Evolutionary conservation across 495 filamentous ascomycete species (phyloP), one percentile per base, ranked within the genome.

Genomic region (Aspergillus affinis): DNA sequence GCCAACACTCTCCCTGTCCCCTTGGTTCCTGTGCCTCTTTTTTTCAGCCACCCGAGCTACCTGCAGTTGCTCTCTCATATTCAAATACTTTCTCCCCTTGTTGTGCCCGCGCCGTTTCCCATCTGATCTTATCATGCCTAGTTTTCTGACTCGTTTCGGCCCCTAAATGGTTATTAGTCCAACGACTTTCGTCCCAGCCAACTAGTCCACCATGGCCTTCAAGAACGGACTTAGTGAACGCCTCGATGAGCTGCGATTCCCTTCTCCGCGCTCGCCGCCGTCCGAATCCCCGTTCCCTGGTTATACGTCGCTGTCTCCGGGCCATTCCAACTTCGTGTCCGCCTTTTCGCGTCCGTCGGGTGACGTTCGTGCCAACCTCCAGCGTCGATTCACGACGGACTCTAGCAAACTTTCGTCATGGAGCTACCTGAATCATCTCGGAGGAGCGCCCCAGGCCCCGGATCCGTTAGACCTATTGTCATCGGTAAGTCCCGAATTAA

Each of bases 301-400:
- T 53, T 86, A 91, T 74, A 86, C 82, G 56, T 83, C 89, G 61
- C 84, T 90, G 51, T 84, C 85, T 56, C 85, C 87, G 65, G 85
- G 84, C 68, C 84, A 84, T 71, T 80, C 80, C 59, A 84, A 72
- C 58, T 75, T 82, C 56, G 77, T 84, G 62, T 77, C 84, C 52
- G 79, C 78, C 23, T 81, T 81, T 60, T 81, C 81, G 64, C 77
- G 77, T 51, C 81, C 79, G 12, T 68, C 73, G 41, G 83, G 81
- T 63, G 89, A 91, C 63, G 81, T 82, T 54, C 84, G 92, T 72
- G 81, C 82, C 47, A 87, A 86, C 62, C 78, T 96, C 63, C 90
- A 92, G 74, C 89, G 94, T 72, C 88, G 94, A 61, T 97, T 97
- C 79, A 98, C 94, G 57, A 94, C 92, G 27, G 91, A 94, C 67